Evolutionary conservation across 1,284 basidiomycete genomes (phyloP).

Genomic region (Caloboletus inedulis): DNA sequence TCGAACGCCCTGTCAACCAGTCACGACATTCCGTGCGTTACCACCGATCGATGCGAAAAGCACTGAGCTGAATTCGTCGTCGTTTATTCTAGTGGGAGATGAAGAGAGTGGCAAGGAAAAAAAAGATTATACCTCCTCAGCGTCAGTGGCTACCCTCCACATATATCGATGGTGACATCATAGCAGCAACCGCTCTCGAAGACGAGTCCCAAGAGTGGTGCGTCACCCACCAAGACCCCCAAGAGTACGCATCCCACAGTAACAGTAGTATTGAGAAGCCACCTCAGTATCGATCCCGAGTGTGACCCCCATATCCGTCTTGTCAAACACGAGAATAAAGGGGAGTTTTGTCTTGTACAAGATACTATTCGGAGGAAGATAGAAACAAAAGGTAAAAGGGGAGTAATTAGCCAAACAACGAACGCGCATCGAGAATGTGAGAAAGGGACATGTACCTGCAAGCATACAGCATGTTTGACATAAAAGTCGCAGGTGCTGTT

Average conservation of each 20-base stretch:
- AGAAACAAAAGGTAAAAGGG: neutral
- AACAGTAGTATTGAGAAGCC: neutral
- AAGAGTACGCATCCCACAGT: neutral
- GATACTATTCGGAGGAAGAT: constrained; percentile 55
- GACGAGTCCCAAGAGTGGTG: neutral
- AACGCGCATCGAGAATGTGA: neutral
- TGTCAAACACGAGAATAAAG: constrained; percentile 98
- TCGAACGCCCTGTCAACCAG: neutral
- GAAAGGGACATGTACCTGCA: constrained; percentile 71
- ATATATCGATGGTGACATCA: neutral
- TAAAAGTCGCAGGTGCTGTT: constrained; percentile 95
- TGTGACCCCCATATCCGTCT: constrained; percentile 88
- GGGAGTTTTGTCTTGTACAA: constrained; percentile 98
- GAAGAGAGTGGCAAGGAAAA: neutral
- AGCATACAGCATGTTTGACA: constrained; percentile 99
- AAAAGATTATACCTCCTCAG: neutral
- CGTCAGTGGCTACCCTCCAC: too few species aligned
- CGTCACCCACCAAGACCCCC: neutral
- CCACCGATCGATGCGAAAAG: neutral
- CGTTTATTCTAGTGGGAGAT: neutral
- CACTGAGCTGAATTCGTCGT: neutral
- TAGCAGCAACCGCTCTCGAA: neutral
- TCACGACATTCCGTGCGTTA: neutral
- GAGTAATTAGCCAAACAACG: neutral
- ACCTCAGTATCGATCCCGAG: neutral